A percentile compares a stretch with the other conserved stretches of the same genome.
Evolutionary conservation across 2,329 filamentous ascomycete species (phyloP).

Genomic region (Eutypella sp.): DNA sequence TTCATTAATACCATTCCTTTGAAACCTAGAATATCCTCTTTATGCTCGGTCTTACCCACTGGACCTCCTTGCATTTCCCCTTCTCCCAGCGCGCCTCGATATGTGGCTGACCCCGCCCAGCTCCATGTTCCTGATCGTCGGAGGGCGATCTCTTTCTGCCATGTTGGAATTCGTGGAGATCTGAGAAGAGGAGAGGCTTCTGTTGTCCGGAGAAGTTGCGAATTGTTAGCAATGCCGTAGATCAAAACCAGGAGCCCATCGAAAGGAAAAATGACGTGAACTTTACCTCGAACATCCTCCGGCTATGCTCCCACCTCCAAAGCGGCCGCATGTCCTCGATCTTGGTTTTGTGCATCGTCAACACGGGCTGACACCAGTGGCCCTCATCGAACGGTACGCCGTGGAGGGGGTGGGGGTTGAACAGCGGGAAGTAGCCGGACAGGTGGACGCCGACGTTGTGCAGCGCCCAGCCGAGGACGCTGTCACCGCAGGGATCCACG

Average conservation of each 20-base stretch:
- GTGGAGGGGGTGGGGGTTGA: slow-evolving; percentile 46
- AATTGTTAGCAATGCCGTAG: not conserved
- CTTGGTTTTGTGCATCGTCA: slow-evolving; percentile 44
- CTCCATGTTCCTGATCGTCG: slow-evolving; percentile 5
- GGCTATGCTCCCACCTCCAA: slow-evolving; percentile 40
- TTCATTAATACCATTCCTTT: too few relatives aligned
- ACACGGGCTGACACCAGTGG: slow-evolving; percentile 47
- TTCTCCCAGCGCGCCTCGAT: slow-evolving; percentile 13
- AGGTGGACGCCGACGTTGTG: slow-evolving; percentile 38
- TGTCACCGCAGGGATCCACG: slow-evolving; percentile 49
- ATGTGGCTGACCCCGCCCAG: slow-evolving; percentile 12
- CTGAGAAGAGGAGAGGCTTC: slow-evolving; percentile 32
- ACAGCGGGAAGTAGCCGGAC: slow-evolving; percentile 45
- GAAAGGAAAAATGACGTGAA: slow-evolving; percentile 1
- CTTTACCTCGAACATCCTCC: slow-evolving; percentile 27
- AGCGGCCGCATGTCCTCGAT: slow-evolving; percentile 43
- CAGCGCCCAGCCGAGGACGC: slow-evolving; percentile 43
- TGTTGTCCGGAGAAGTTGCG: slow-evolving; percentile 8
- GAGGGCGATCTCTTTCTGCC: not conserved
- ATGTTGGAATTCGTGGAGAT: slow-evolving; percentile 33
- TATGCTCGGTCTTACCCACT: slow-evolving; percentile 17
- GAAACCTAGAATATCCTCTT: slow-evolving; percentile 2
- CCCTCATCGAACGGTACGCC: slow-evolving; percentile 39
- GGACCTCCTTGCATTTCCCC: slow-evolving; percentile 8
- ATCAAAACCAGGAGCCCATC: not conserved